Evolutionary conservation across 2,329 filamentous ascomycete species (phyloP), one percentile per base, ranked within the genome.

Genomic region (Diaporthe capsici): DNA sequence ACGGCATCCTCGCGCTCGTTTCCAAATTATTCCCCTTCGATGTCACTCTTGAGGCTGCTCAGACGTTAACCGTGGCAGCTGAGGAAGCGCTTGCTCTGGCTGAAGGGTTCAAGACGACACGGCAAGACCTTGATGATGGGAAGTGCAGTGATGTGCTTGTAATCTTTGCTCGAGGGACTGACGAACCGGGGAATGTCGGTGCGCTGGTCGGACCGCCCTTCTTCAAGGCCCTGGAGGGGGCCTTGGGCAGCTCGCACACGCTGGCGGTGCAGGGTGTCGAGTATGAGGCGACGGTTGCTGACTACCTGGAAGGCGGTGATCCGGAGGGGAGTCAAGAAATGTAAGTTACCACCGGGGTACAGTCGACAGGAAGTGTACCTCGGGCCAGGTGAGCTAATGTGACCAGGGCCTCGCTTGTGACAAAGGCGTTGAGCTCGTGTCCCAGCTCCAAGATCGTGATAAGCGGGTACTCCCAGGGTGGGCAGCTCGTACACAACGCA

Each of bases 401-500:
- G 28, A 22, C 78, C 71, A 84, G 86, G 82, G 84, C 84, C n/a
- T 73, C 82, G 12, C 58, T 76, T 2, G 71, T 80, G 10, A 74
- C 63, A 2, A 65, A 82, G 58, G 82, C 84, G 1, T 80, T 82
- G 51, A 78, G 77, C 17, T 74, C 80, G 9, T 87, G 86, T 74
- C 85, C 86, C 0, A 78, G 80, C 49, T 87, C 85, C 1, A 82
- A 84, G 51, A 78, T 87, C 49, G 85, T 87, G 6, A 81, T 87
- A 79, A 81, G 84, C 13, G 86, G 86, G 9, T 87, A 82, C 65
- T 80, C 80, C 13, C 81, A 82, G 71, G 82, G 82, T 39, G 80
- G 78, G 4, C 81, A 82, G 76, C 72, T 83, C 28, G 78, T 81
- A 28, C 80, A 81, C 75, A 81, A 80, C 34, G 80, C 81, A 17